A percentile compares a stretch with the other conserved stretches of the same genome.
These are phyloP conservation scores for Stentor coeruleus DNA, from an alignment of 73 alveolate species.

Conservation along the genomic window DNA sequence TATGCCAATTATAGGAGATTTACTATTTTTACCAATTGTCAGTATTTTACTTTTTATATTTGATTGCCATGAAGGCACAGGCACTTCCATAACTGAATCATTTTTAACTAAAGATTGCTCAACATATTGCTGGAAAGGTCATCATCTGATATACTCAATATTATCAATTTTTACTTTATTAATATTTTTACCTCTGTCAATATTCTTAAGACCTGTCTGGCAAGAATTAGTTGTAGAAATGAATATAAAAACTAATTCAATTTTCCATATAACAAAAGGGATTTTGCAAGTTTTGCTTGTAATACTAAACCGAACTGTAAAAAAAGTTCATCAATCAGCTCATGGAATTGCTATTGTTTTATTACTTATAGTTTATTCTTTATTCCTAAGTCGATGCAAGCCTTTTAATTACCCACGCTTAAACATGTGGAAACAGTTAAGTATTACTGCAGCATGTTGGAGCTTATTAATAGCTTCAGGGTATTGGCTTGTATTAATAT, in stretches of 20 bases:
- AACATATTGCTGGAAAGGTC: constrained; percentile 20
- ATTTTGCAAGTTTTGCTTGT: neutral
- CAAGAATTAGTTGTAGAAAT: neutral
- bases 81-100: neutral
- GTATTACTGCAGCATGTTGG: neutral
- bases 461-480: neutral
- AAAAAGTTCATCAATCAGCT: neutral
- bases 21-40: neutral
- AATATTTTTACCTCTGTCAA: neutral
- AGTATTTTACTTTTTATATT: neutral
- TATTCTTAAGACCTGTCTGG: neutral
- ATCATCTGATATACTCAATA: neutral
- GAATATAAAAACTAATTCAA: neutral
- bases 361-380: neutral
- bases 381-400: neutral
- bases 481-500: neutral
- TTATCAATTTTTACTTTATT: neutral
- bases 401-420: constrained; percentile 15
- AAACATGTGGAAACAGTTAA: neutral
- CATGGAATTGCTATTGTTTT: neutral
- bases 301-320: neutral
- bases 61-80: neutral
- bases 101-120: constrained; percentile 6
- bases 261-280: neutral
- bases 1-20: neutral